Evolutionary conservation across 306 rosid genomes (phyloP).

Genomic region (Ochetophila trinervis): DNA sequence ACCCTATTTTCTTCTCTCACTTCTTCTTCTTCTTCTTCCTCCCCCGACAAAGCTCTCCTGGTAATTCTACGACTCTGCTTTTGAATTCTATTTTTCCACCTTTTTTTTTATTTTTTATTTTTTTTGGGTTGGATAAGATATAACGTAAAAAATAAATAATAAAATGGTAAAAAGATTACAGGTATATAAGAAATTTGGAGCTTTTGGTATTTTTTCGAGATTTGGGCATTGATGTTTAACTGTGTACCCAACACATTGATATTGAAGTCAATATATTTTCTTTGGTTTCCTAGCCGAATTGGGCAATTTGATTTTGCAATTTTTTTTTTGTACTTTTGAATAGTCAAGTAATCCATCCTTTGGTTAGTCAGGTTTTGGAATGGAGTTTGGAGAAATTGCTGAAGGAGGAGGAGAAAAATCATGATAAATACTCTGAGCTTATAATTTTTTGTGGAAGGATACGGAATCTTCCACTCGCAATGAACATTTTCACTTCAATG

Average conservation of each 20-base stretch:
- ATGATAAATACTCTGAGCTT: conserved; percentile 41
- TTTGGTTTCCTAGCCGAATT: too few species aligned
- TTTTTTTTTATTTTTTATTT: conserved; percentile 1
- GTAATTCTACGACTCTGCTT: conserved; percentile 23
- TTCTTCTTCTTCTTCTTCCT: conserved; percentile 26
- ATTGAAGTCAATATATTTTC: too few species aligned
- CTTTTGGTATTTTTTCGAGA: too few species aligned
- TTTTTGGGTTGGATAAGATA: background rate
- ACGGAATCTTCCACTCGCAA: conserved; percentile 44
- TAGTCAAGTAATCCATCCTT: background rate
- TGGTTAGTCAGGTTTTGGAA: conserved; percentile 59
- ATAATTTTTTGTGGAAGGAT: conserved; percentile 51
- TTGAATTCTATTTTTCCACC: background rate
- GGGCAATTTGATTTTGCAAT: too few species aligned
- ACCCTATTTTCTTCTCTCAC: conserved; percentile 34
- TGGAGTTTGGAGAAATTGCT: conserved; percentile 68
- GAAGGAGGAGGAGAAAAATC: conserved; percentile 41
- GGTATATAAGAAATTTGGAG: too few species aligned
- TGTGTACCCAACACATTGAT: too few species aligned
- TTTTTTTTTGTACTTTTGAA: too few species aligned
- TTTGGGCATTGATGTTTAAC: too few species aligned
- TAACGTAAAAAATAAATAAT: too few species aligned
- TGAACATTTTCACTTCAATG: conserved; percentile 54
- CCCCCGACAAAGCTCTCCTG: conserved; percentile 48
- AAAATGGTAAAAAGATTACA: too few species aligned